phyloP scores from a whole-genome alignment of 2,329 filamentous ascomycete species.

The Stemphylium vesicarium region DNA sequence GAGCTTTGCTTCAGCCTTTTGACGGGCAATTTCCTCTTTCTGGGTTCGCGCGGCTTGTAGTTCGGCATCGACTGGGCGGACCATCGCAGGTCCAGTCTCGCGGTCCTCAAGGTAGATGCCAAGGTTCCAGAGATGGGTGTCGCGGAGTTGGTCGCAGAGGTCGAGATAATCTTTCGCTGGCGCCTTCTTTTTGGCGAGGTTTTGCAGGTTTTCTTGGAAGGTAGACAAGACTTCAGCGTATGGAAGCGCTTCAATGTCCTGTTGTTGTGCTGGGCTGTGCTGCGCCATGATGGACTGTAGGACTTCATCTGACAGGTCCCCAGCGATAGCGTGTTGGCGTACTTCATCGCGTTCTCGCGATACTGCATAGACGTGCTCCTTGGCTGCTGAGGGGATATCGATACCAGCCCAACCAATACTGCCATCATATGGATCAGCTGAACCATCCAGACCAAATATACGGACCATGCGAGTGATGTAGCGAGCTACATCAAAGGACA shows the following conservation, averaged over 20 bases:
- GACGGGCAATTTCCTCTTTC: constrained; percentile 56
- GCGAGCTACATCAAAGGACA: constrained; percentile 65
- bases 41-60: constrained; percentile 61
- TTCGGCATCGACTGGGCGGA: constrained; percentile 69
- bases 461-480: constrained; percentile 86
- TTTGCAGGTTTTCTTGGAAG: constrained; percentile 67
- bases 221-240: constrained; percentile 58
- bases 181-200: constrained; percentile 55
- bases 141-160: constrained; percentile 75
- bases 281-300: constrained; percentile 50
- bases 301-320: constrained; percentile 38
- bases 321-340: constrained; percentile 61
- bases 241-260: constrained; percentile 44
- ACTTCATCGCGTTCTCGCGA: constrained; percentile 64
- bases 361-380: constrained; percentile 66
- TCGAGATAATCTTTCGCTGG: constrained; percentile 74
- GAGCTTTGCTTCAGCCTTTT: constrained; percentile 54
- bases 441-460: constrained; percentile 80
- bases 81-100: constrained; percentile 72
- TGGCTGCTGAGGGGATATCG: constrained; percentile 65
- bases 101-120: constrained; percentile 90
- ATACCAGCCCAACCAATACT: constrained; percentile 70
- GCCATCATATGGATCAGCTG: constrained; percentile 51
- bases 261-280: constrained; percentile 35
- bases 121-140: constrained; percentile 79